Evolutionary conservation across 2,329 filamentous ascomycete species (phyloP).

Genomic region (Alternaria dauci): DNA sequence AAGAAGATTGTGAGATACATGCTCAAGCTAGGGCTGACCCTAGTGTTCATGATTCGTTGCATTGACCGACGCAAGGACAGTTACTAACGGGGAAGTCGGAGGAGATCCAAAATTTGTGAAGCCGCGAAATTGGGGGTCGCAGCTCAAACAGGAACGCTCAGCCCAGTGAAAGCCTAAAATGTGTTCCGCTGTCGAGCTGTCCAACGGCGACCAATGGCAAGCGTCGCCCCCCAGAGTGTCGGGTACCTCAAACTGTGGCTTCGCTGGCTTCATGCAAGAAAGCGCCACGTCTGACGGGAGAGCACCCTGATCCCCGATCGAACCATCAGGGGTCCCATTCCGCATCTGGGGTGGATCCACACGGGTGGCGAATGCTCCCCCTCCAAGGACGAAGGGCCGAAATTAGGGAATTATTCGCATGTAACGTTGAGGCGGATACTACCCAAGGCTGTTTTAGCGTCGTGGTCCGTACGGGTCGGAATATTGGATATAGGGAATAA

Average conservation of each 20-base stretch:
- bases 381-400: slow-evolving; percentile 17
- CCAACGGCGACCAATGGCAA: slow-evolving; percentile 24
- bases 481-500: slow-evolving; percentile 20
- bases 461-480: slow-evolving; percentile 17
- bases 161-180: slow-evolving; percentile 19
- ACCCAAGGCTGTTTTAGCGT: slow-evolving; percentile 23
- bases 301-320: slow-evolving; percentile 9
- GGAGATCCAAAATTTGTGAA: slow-evolving; percentile 9
- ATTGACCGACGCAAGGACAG: slow-evolving; percentile 4
- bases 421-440: slow-evolving; percentile 22
- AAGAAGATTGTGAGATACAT: background rate
- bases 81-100: slow-evolving; percentile 13
- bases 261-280: slow-evolving; percentile 19
- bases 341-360: slow-evolving; percentile 11
- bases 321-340: slow-evolving; percentile 2
- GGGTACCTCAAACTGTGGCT: slow-evolving; percentile 30
- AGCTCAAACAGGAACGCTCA: slow-evolving; percentile 9
- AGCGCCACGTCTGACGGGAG: slow-evolving; percentile 26
- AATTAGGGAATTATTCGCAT: slow-evolving; percentile 20
- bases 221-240: background rate
- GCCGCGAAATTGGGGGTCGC: slow-evolving; percentile 2
- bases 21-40: background rate
- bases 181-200: slow-evolving; percentile 21
- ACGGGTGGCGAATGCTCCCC: slow-evolving; percentile 6
- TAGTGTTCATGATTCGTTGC: slow-evolving; percentile 19